These are phyloP conservation scores for Blastocladiella emersonii DNA, from an alignment of 371 early-diverging fungal genomes.

Conservation along the genomic window DNA sequence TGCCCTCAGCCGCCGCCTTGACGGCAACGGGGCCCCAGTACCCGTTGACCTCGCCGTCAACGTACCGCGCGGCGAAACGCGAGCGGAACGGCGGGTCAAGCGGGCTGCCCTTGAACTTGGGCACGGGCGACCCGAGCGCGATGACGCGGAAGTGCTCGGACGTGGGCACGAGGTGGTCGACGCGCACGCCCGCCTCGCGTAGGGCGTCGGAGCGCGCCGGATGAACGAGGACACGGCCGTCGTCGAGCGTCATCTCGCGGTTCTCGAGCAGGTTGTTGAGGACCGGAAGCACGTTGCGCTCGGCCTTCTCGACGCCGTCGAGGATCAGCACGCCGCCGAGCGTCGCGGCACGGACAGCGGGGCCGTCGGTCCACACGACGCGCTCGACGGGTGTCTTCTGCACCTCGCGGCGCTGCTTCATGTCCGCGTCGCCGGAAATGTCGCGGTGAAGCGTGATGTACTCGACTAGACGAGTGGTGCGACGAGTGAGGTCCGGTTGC, in stretches of 20 bases:
- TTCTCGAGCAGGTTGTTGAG: slow-evolving; percentile 77
- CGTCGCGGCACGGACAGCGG: slow-evolving; percentile 66
- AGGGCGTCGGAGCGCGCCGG: slow-evolving; percentile 42
- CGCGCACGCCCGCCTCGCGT: slow-evolving; percentile 14
- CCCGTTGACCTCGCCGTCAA: slow-evolving; percentile 9
- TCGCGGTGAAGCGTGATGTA: slow-evolving; percentile 66
- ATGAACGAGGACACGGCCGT: slow-evolving; percentile 63
- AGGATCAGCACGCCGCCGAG: slow-evolving; percentile 62
- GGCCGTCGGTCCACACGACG: slow-evolving; percentile 57
- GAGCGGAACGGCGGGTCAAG: slow-evolving; percentile 72
- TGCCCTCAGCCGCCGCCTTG: background rate
- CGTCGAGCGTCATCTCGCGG: slow-evolving; percentile 73
- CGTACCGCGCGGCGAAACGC: slow-evolving; percentile 48
- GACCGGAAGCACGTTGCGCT: slow-evolving; percentile 73
- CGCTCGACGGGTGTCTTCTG: slow-evolving; percentile 31
- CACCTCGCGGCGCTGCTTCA: slow-evolving; percentile 73
- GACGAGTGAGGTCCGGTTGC: too few species aligned
- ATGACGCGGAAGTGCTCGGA: slow-evolving; percentile 57
- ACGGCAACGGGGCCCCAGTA: background rate
- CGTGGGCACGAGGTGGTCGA: slow-evolving; percentile 52
- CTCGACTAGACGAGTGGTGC: slow-evolving; percentile 52
- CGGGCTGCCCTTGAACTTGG: slow-evolving; percentile 61
- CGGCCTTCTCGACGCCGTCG: slow-evolving; percentile 74
- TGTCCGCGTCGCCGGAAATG: slow-evolving; percentile 56
- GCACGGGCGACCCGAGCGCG: slow-evolving; percentile 64